phyloP scores from a whole-genome alignment of 2,329 filamentous ascomycete species.

The Neodidymelliopsis sp. region DNA sequence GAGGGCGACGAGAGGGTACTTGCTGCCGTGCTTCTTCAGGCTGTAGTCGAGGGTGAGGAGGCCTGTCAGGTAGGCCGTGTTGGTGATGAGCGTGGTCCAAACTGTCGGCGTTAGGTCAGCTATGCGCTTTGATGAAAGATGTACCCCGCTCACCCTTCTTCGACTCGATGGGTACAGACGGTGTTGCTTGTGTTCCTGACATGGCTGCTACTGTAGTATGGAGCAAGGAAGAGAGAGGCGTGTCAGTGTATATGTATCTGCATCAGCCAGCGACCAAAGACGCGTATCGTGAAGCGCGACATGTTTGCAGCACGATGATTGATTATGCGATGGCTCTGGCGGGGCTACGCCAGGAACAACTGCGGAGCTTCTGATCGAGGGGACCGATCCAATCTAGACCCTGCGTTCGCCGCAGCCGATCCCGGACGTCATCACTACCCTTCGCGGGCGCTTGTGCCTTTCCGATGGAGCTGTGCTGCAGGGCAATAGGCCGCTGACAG shows the following conservation, averaged over 20 bases:
- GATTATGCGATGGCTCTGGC: constrained; percentile 3
- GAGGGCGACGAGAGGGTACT: constrained; percentile 81
- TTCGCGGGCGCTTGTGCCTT: constrained; percentile 44
- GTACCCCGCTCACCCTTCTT: constrained; percentile 46
- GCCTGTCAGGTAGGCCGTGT: constrained; percentile 80
- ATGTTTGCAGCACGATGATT: constrained; percentile 9
- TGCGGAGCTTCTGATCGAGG: not conserved
- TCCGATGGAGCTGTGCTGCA: constrained; percentile 30
- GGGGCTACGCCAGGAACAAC: constrained; percentile 14
- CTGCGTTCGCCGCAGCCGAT: constrained; percentile 20
- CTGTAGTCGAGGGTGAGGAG: constrained; percentile 83
- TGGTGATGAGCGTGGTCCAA: constrained; percentile 89
- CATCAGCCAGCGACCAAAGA: constrained; percentile 1
- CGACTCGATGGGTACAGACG: constrained; percentile 38
- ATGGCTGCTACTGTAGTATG: constrained; percentile 3
- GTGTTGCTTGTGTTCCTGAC: constrained; percentile 23
- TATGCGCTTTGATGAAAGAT: constrained; percentile 17
- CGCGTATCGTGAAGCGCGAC: not conserved
- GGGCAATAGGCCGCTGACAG: constrained; percentile 15
- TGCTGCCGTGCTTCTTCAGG: constrained; percentile 68
- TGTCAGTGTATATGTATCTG: constrained; percentile 1
- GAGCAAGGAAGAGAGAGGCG: not conserved
- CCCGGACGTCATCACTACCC: constrained; percentile 40
- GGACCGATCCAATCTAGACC: constrained; percentile 8
- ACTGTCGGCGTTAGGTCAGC: constrained; percentile 58